Evolutionary conservation across 257 asterid species (phyloP).

Genomic region (Perilla frutescens): DNA sequence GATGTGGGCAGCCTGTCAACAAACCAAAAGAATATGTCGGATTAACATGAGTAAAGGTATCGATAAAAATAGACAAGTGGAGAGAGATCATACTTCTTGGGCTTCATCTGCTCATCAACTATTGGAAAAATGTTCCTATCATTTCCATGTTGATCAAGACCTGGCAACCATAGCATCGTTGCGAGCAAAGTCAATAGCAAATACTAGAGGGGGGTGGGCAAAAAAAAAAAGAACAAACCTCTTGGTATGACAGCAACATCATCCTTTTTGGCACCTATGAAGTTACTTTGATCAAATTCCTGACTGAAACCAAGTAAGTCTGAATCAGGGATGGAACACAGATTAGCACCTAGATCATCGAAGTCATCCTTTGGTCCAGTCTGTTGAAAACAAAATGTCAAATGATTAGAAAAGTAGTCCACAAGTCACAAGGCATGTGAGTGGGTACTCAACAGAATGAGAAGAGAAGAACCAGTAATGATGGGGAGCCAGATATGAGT

Average conservation of each 20-base stretch:
- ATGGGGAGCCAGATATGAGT: slow-evolving; percentile 2
- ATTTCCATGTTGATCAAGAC: slow-evolving; percentile 45
- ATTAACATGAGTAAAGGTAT: slow-evolving; percentile 8
- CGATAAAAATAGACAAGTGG: slow-evolving; percentile 20
- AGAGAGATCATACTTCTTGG: slow-evolving; percentile 50
- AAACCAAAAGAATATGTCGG: slow-evolving; percentile 39
- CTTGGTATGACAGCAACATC: slow-evolving; percentile 39
- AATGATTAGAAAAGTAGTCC: slow-evolving; percentile 22
- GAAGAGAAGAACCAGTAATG: slow-evolving; percentile 14
- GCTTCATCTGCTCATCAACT: slow-evolving; percentile 46
- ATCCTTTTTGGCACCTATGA: slow-evolving; percentile 40
- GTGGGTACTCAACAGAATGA: slow-evolving; percentile 8
- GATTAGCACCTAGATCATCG: slow-evolving; percentile 50
- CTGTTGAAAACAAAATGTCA: slow-evolving; percentile 44
- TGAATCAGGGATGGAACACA: slow-evolving; percentile 48
- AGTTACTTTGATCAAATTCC: slow-evolving; percentile 43
- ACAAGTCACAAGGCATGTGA: slow-evolving; percentile 1
- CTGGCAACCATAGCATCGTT: slow-evolving; percentile 45
- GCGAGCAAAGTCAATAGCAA: slow-evolving; percentile 25
- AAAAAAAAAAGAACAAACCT: slow-evolving; percentile 48
- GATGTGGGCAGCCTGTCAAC: slow-evolving; percentile 43
- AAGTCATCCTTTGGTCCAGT: slow-evolving; percentile 42
- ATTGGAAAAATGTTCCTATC: slow-evolving; percentile 38
- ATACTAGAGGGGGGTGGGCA: slow-evolving; percentile 1
- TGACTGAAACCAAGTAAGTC: slow-evolving; percentile 41